A percentile compares a stretch with the other conserved stretches of the same genome.
Conservation (phyloP, 169 alveolate species). For the Besnoitia besnoiti region DNA sequence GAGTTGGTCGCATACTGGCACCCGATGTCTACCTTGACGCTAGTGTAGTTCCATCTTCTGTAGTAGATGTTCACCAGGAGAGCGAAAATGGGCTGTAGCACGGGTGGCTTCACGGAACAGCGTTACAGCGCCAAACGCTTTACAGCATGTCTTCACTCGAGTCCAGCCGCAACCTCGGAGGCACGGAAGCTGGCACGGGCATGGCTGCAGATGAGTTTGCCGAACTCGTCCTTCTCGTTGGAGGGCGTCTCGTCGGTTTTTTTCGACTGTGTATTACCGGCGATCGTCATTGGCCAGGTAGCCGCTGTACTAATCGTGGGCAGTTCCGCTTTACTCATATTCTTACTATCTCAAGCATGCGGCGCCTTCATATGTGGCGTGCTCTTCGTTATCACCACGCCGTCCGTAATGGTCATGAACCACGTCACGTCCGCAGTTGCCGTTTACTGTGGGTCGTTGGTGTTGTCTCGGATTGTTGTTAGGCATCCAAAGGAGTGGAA, state of each 20-base stretch:
- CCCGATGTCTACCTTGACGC: too few species aligned
- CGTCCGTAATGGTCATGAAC: not conserved
- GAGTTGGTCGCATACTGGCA: too few species aligned
- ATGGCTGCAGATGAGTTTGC: too few species aligned
- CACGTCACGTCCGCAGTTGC: conserved; percentile 12
- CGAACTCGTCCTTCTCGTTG: too few species aligned
- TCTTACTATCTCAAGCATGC: conserved; percentile 3
- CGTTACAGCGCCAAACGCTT: too few species aligned
- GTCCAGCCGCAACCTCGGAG: too few species aligned
- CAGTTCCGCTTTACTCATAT: not conserved
- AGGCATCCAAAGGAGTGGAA: not conserved
- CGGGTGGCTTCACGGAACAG: too few species aligned
- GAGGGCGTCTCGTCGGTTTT: not conserved
- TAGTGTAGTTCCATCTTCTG: too few species aligned
- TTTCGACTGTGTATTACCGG: not conserved
- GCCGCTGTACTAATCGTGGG: not conserved
- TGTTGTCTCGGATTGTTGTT: not conserved
- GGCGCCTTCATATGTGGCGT: not conserved
- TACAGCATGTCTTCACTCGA: too few species aligned
- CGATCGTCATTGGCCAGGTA: not conserved
- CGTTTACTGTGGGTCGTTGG: not conserved
- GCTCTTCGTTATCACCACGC: not conserved
- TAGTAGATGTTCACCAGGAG: too few species aligned
- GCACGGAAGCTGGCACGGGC: too few species aligned
- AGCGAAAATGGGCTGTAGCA: too few species aligned